Evolutionary conservation across 352 stramenopile genomes (phyloP), one percentile per base, ranked within the genome.

Genomic region (Pythium apleroticum): DNA sequence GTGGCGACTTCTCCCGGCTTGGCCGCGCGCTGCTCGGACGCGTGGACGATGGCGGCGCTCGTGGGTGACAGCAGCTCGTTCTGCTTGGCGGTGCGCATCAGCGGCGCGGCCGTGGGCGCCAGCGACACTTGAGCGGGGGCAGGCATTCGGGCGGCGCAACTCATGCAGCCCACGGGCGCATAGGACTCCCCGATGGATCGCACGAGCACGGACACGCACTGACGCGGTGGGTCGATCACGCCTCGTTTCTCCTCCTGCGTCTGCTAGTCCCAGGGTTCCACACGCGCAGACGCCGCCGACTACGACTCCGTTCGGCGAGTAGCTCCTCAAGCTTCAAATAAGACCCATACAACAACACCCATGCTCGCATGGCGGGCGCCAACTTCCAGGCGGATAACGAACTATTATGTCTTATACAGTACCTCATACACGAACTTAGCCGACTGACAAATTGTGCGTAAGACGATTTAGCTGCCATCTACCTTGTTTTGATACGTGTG

Each of bases 51-150:
- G 11, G 82, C 82, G 22, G 72, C 72, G 27, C 73, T 74, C 49
- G 73, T 80, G 17, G 81, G 78, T 59, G 80, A 88, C 25, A 88
- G 69, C 63, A 68, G 30, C 45, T 73, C 67, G 57, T 65, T 66
- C 43, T 66, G 66, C 50, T 73, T 73, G 66, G 55, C 55, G 61
- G 69, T 69, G 9, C 65, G 43, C 43, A 12, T 30, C 5, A 50
- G n/a, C 43, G 43, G 54, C 60, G 62, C 25, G n/a, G 48, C 14
- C 28, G 54, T 25, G 4, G 55, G 33, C 27, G 53, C 33, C 6
- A 30, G 8, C 7, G 41, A 48, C 17, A 43, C 59, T 33, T 55
- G 33, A 37, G 56, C 39, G 53, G 56, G 37, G 60, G 52, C 39
- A 52, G 68, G 37, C 52, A 66, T 63, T 74, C 65, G 52, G 28